Percentiles rank a stretch among this genome's conserved stretches.
phyloP scores from a whole-genome alignment of 2,329 filamentous ascomycete species.

The Xylariaceae sp. region DNA sequence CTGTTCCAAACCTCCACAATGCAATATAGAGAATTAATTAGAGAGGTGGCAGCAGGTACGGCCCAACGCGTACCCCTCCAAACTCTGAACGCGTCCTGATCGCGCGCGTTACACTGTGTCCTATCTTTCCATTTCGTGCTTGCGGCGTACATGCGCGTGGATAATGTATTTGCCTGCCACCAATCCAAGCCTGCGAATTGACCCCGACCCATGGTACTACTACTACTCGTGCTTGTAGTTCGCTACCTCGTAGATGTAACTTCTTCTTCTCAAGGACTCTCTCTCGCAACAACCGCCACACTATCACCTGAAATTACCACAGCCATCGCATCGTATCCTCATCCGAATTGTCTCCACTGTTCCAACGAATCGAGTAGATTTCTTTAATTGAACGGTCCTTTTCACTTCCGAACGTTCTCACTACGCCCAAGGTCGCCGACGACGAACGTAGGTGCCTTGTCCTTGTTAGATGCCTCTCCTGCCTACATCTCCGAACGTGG shows the following conservation, averaged over 20 bases:
- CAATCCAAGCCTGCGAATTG: neutral
- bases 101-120: neutral
- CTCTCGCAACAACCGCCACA: neutral
- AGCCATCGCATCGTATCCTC: neutral
- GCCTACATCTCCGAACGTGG: slow-evolving; percentile 44
- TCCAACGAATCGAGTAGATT: neutral
- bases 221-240: neutral
- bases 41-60: neutral
- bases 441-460: slow-evolving; percentile 14
- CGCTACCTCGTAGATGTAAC: too few species aligned
- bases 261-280: too few species aligned
- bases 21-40: neutral
- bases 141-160: neutral
- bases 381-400: neutral
- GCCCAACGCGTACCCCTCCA: neutral
- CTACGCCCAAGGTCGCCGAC: slow-evolving; percentile 3
- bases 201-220: too few species aligned
- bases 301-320: neutral
- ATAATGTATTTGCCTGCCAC: neutral
- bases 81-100: neutral
- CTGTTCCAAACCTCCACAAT: neutral
- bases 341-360: neutral
- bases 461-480: slow-evolving; percentile 41
- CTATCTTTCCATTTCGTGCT: neutral
- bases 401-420: neutral